phyloP scores from a whole-genome alignment of 1,284 basidiomycete genomes.

The Tranzscheliella williamsii region DNA sequence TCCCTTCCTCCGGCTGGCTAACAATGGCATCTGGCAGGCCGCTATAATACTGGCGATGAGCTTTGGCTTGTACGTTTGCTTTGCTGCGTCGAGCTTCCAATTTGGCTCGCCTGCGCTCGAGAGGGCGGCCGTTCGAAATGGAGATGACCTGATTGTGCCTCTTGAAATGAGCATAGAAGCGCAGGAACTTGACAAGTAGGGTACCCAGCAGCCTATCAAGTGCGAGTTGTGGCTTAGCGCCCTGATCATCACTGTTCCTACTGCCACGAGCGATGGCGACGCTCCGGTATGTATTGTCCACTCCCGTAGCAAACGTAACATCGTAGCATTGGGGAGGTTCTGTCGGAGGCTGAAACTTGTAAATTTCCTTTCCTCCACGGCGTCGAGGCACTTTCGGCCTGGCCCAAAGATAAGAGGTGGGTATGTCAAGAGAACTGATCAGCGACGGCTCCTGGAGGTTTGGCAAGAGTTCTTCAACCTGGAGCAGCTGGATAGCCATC shows the following conservation, averaged over 20 bases:
- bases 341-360: not conserved
- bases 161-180: constrained; percentile 14
- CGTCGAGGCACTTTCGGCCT: constrained; percentile 1
- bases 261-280: not conserved
- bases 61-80: too few relatives aligned
- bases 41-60: constrained; percentile 2
- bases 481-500: constrained; percentile 57
- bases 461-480: constrained; percentile 51
- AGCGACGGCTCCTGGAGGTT: constrained; percentile 57
- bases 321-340: constrained; percentile 18
- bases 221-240: too few relatives aligned
- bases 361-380: not conserved
- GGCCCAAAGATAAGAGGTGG: constrained; percentile 31
- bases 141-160: constrained; percentile 14
- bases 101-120: not conserved
- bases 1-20: not conserved
- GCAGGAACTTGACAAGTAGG: constrained; percentile 16
- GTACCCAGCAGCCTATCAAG: constrained; percentile 20
- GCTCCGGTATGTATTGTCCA: constrained; percentile 1
- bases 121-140: constrained; percentile 15
- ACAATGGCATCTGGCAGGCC: constrained; percentile 3
- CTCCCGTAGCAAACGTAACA: constrained; percentile 12
- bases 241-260: not conserved
- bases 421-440: constrained; percentile 28
- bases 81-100: not conserved